Evolutionary conservation across 2,329 filamentous ascomycete genomes (phyloP).

Genomic region (Alternaria angustiovoidea): DNA sequence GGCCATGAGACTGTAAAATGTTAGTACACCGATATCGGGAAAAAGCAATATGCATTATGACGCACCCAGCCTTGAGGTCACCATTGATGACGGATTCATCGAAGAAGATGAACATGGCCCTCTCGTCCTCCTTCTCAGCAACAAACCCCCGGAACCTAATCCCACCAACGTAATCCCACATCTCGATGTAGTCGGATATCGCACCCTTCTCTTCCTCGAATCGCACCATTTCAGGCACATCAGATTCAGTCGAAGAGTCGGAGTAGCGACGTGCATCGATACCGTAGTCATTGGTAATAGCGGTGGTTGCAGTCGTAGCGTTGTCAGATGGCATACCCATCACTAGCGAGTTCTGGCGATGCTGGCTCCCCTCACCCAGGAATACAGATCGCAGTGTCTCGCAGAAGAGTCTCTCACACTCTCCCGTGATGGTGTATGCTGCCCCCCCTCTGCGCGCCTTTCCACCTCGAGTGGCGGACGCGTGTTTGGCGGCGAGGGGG

Average conservation of each 20-base stretch:
- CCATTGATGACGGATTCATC: slow-evolving; percentile 74
- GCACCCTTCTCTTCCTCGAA: slow-evolving; percentile 30
- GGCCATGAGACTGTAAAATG: slow-evolving; percentile 68
- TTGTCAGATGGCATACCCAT: slow-evolving; percentile 69
- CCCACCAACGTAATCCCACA: slow-evolving; percentile 86
- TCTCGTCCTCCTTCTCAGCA: slow-evolving; percentile 72
- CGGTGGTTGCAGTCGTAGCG: slow-evolving; percentile 28
- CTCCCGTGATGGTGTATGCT: slow-evolving; percentile 95
- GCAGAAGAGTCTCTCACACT: slow-evolving; percentile 99
- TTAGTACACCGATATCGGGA: slow-evolving; percentile 19
- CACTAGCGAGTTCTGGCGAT: slow-evolving; percentile 82
- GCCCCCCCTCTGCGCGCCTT: slow-evolving; percentile 77
- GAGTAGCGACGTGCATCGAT: slow-evolving; percentile 33
- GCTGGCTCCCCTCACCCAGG: slow-evolving; percentile 90
- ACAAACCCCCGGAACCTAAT: slow-evolving; percentile 88
- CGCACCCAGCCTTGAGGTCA: slow-evolving; percentile 88
- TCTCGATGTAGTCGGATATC: slow-evolving; percentile 73
- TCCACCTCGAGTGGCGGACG: slow-evolving; percentile 58
- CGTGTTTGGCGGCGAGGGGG: slow-evolving; percentile 70
- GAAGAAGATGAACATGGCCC: slow-evolving; percentile 87
- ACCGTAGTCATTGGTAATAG: slow-evolving; percentile 42
- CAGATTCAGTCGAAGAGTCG: slow-evolving; percentile 41
- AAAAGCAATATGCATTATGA: slow-evolving; percentile 28
- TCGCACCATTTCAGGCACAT: slow-evolving; percentile 38
- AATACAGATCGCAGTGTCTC: slow-evolving; percentile 93